These are phyloP conservation scores for Bruguiera parviflora DNA, from an alignment of 345 rosid genomes.

Conservation along the genomic window DNA sequence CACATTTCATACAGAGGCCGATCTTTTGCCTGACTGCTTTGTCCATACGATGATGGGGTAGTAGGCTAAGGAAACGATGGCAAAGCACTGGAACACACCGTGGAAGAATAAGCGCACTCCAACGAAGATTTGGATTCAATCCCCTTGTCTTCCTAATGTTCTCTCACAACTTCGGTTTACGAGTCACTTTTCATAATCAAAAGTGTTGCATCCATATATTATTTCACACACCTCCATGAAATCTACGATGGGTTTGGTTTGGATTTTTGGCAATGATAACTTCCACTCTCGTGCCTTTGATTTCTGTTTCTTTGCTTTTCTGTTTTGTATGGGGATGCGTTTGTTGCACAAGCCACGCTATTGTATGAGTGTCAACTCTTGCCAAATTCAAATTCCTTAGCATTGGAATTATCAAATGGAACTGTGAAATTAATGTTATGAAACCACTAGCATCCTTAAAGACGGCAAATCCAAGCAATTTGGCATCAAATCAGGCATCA, in stretches of 20 bases:
- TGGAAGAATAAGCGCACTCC: conserved; percentile 47
- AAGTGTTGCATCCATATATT: neutral
- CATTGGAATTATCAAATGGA: too few relatives aligned
- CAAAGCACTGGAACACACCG: neutral
- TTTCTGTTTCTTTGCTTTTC: neutral
- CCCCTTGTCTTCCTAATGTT: neutral
- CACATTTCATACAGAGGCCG: too few relatives aligned
- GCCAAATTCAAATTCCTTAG: too few relatives aligned
- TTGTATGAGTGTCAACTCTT: too few relatives aligned
- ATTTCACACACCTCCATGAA: neutral
- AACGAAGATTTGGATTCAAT: conserved; percentile 38
- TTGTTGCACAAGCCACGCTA: too few relatives aligned
- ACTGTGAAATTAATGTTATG: too few relatives aligned
- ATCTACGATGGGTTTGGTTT: neutral
- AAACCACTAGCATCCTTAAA: too few relatives aligned
- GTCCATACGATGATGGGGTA: neutral
- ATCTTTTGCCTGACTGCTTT: too few relatives aligned
- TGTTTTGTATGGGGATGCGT: neutral
- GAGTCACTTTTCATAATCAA: neutral
- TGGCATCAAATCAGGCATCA: too few relatives aligned
- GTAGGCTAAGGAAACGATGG: conserved; percentile 7
- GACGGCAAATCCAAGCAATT: too few relatives aligned
- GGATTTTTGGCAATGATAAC: neutral
- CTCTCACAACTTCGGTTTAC: neutral
- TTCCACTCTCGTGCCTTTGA: neutral